Base-by-base conservation (phyloP, 805 yeast species). In the Candida manassasensis region DNA sequence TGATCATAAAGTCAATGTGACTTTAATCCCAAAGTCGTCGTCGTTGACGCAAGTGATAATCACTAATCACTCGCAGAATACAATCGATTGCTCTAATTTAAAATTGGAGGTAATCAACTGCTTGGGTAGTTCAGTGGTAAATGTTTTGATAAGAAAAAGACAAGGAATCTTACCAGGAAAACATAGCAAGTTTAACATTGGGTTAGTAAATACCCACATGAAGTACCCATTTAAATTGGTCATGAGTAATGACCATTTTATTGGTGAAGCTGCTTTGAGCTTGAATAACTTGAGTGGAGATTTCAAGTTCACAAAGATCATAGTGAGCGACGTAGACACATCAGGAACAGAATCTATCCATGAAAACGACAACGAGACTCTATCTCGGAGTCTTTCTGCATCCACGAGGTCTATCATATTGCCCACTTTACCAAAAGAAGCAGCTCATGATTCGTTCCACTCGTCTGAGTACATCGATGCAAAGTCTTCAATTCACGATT, bases 221-320 rank as follows among this genome's bases (percentile, higher is more conserved):
- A 57, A 59, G 38, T 53, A 47, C 35, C 69, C 69, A 5, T 59
- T 63, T 45, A 48, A 47, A 32, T 42, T 65, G 4, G 38, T 47
- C 5, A 44, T 63, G 46, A 43, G 36, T 27, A 59, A 53, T 36
- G 52, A 40, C 1, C 25, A 37, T 6, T 28, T 38, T 18, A 24
- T 28, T 14, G 61, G 56, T 6, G 39, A 34, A 15, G 52, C 57
- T 33, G 45, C 45, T 10, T 45, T 60, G 35, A 52, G 43, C 29
- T 29, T 49, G 35, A 45, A 49, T 30, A 42, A 49, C 11, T 43
- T 59, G 45, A 43, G 48, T 19, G 61, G 61, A 7, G 34, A 26
- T 11, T 46, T 57, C 18, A 35, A 35, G 15, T 43, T 45, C 32
- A 31, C 30, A 11, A 27, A 17, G 15, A 26, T 12, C 26, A 11